Percentiles rank a stretch among this genome's conserved stretches.
Evolutionary conservation across 2,329 filamentous ascomycete species (phyloP).

Genomic region (Colletotrichum horii): DNA sequence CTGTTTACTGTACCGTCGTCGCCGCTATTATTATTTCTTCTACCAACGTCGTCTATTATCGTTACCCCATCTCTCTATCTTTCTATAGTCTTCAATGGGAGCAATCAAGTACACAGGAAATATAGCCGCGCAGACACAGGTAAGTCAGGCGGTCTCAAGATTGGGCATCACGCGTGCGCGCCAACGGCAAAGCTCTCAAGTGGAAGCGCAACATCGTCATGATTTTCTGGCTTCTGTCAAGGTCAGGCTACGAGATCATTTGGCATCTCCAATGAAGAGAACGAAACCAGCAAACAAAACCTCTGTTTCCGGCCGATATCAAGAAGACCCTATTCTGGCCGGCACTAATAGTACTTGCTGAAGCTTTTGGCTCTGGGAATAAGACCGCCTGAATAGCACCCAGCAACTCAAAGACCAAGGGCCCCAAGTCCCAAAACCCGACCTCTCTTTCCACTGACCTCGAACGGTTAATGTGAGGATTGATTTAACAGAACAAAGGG

Average conservation of each 20-base stretch:
- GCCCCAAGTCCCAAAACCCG: neutral
- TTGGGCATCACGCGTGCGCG: neutral
- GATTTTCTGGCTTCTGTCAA: neutral
- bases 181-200: neutral
- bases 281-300: neutral
- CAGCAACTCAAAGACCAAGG: neutral
- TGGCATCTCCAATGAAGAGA: neutral
- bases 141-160: neutral
- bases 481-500: neutral
- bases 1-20: neutral
- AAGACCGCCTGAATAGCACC: neutral
- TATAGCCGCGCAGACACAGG: too few relatives aligned
- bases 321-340: neutral
- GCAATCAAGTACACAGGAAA: neutral
- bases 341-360: neutral
- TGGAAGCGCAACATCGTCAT: neutral
- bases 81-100: neutral
- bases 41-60: neutral
- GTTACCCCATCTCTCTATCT: neutral
- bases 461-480: neutral
- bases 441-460: neutral
- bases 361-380: neutral
- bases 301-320: neutral
- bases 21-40: neutral
- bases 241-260: neutral